Evolutionary conservation across 1,139 yeast species (phyloP), one percentile per base, ranked within the genome.

Genomic region (Magnusiomyces clavatus): DNA sequence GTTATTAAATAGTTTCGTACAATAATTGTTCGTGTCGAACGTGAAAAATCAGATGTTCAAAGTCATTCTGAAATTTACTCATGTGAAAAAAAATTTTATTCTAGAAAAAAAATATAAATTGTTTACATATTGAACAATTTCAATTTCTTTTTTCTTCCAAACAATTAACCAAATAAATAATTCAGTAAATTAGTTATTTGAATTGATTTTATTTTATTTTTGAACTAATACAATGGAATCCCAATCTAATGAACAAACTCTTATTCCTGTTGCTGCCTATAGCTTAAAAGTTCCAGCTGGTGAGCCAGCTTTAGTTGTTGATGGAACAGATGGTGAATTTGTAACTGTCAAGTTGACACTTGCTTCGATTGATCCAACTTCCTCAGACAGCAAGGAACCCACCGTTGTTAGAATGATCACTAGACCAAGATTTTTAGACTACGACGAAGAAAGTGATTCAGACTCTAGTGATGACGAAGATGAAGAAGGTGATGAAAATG

Each of bases 331-430:
- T 3, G 42, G 24, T 20, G 44, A 41, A 17, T 19, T 34, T 51
- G 84, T 86, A 60, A 83, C 97, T 59, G 81, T 92, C 61, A 86
- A 95, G 72, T 70, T 92, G 65, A 90, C 97, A 54, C 80, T 92
- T 78, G 98, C 97, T 61, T 95, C 98, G 55, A 77, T 92, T 64
- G 97, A 92, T 72, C 95, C 96, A 58, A 50, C 39, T 11, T 45
- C 50, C 38, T 47, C 46, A 19, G 94, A 86, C 65, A 86, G 86
- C 65, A 79, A 76, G 53, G 39, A 40, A 46, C 57, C 52, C 38
- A 50, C 52, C 16, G 45, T 51, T 49, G 47, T 54, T 47, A 13
- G 61, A 56, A 43, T 59, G 12, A 37, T 34, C 20, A 37, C 52
- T 17, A 60, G 60, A 44, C 46, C 67, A 67, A 64, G 24, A 48